phyloP scores from a whole-genome alignment of 2,329 filamentous ascomycete genomes.

The Diaporthe sp. region DNA sequence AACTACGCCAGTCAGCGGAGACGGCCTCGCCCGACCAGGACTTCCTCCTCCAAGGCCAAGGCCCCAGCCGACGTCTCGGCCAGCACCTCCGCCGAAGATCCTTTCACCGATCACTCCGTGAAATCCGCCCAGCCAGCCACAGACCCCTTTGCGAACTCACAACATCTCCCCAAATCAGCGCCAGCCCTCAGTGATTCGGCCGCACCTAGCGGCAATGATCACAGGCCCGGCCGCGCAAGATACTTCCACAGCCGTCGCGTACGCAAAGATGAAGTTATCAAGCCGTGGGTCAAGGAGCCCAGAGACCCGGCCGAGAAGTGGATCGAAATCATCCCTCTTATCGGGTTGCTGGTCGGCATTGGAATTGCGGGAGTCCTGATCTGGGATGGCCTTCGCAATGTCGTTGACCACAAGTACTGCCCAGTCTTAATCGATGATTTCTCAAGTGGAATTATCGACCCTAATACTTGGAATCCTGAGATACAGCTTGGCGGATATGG shows the following conservation, averaged over 20 bases:
- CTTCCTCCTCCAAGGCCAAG: not conserved
- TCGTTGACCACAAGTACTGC: constrained; percentile 83
- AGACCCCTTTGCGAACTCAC: not conserved
- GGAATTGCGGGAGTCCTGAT: constrained; percentile 78
- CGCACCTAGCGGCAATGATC: not conserved
- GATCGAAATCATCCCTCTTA: constrained; percentile 83
- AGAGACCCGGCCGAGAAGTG: constrained; percentile 86
- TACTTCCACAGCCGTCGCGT: constrained; percentile 84
- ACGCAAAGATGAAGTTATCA: constrained; percentile 79
- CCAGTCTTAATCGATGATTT: constrained; percentile 77
- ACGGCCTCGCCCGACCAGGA: not conserved
- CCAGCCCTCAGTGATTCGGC: not conserved
- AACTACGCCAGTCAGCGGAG: constrained; percentile 2
- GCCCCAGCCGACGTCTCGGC: not conserved
- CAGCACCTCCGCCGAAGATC: not conserved
- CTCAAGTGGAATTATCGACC: constrained; percentile 69
- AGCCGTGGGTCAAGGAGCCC: constrained; percentile 79
- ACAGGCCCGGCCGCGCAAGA: constrained; percentile 43
- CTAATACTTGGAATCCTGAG: constrained; percentile 79
- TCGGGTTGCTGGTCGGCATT: constrained; percentile 79
- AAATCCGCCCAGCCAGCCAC: not conserved
- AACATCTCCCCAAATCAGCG: not conserved
- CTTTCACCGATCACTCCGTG: not conserved
- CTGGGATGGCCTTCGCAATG: constrained; percentile 80
- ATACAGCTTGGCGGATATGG: constrained; percentile 82